Base-by-base conservation (phyloP, 352 stramenopile genomes). In the Phytophthora hibernalis region DNA sequence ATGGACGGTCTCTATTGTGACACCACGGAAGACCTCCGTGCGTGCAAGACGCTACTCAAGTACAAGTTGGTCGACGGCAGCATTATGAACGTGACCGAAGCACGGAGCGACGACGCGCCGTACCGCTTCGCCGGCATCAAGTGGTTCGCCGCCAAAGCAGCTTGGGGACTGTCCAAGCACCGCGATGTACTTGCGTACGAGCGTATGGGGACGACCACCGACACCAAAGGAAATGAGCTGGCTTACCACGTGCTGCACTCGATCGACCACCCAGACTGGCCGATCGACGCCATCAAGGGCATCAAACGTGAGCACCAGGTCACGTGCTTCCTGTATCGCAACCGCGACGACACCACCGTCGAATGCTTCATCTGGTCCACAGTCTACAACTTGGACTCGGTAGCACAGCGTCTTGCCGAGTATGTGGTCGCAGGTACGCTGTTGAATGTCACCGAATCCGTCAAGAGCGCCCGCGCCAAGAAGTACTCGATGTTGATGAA, bases 181-280 rank as follows among this genome's bases (percentile, higher is more conserved):
- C 73, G 71, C 22, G 76, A 84, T 37, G 63, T 82, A 30, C 65
- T 84, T 16, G 70, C 73, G 24, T 84, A 82, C 42, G 76, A 84
- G 43, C 74, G 80, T 12, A 89, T 86, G 77, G 80, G 80, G 1
- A 82, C 70, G 33, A 85, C 75, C 49, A 75, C 61, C 1, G 80
- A 89, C 42, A 66, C 68, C 10, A 77, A 72, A 2, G 79, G 79
- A 8, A 82, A 83, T 6, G 66, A 79, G 9, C 54, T 88, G 6
- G 80, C 68, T 30, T 88, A 80, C 44, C 77, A 88, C 60, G 76
- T 88, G 3, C 26, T 85, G 31, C 77, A 86, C 69, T 88, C 77
- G 47, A 88, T 88, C 50, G 80, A 86, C 37, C 80, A 80, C 40
- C 68, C 77, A 3, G 75, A 85, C 49, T 88, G 72, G 72, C 73